These are phyloP conservation scores for Eucalyptus polybractea DNA, from an alignment of 345 rosid species.

Conservation along the genomic window DNA sequence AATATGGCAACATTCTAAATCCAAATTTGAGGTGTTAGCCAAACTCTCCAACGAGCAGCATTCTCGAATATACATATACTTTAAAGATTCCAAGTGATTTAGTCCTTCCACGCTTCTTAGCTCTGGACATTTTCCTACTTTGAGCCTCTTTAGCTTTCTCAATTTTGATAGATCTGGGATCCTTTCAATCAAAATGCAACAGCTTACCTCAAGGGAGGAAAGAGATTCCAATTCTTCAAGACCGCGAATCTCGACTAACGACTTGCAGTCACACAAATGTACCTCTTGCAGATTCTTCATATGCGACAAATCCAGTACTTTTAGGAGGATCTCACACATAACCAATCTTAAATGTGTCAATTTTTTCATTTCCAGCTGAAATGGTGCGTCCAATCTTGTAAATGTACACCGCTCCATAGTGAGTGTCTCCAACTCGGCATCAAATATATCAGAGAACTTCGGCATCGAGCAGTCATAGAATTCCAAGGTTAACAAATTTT, in stretches of 20 bases:
- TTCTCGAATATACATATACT: not conserved
- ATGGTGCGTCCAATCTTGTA: not conserved
- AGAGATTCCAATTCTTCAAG: not conserved
- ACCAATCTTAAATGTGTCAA: not conserved
- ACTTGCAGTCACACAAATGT: not conserved
- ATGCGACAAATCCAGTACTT: not conserved
- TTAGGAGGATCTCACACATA: not conserved
- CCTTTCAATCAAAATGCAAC: not conserved
- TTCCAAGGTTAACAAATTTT: not conserved
- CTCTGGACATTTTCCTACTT: not conserved
- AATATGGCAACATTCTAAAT: not conserved
- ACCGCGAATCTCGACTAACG: not conserved
- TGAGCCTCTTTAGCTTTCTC: not conserved
- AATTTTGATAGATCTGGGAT: not conserved
- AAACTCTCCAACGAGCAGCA: not conserved
- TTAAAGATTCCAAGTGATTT: not conserved
- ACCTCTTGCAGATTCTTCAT: not conserved
- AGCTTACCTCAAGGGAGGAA: not conserved
- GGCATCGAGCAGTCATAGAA: not conserved
- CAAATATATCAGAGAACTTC: not conserved
- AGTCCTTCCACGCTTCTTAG: not conserved
- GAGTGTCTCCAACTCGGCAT: not conserved
- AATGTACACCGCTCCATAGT: fast-evolving
- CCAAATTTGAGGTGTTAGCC: not conserved
- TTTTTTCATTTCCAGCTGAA: not conserved